phyloP scores from a whole-genome alignment of 139 green algal species.

The Chlamydomonas sp. region DNA sequence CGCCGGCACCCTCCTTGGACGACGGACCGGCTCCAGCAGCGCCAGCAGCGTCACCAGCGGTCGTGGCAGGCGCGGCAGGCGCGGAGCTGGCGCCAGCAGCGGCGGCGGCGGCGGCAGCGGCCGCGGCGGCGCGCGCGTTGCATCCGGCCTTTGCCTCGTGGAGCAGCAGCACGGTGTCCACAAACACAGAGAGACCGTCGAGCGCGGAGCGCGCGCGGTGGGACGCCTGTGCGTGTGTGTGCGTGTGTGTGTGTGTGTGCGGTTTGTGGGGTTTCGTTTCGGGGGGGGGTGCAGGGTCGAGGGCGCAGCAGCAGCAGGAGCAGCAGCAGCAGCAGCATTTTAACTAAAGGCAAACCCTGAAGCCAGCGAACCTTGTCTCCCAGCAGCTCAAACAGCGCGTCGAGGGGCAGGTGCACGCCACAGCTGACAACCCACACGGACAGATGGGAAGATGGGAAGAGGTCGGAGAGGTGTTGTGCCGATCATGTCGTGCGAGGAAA shows the following conservation, averaged over 20 bases:
- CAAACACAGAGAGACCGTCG: conserved; percentile 62
- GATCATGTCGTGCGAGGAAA: too few species aligned
- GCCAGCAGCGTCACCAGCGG: background rate
- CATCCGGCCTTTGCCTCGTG: too few species aligned
- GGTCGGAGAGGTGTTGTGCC: background rate
- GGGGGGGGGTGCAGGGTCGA: background rate
- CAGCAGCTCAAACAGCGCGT: too few species aligned
- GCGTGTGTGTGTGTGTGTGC: conserved; percentile 7
- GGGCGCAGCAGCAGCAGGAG: background rate
- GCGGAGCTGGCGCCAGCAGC: background rate
- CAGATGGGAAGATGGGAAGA: background rate
- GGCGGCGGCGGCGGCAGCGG: background rate
- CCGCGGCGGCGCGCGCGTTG: conserved; percentile 11
- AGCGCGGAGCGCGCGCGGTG: conserved; percentile 36
- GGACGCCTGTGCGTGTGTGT: background rate
- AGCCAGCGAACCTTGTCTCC: too few species aligned
- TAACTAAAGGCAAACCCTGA: too few species aligned
- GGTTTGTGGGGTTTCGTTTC: background rate
- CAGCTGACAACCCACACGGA: too few species aligned
- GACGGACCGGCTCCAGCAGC: background rate
- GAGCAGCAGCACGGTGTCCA: conserved; percentile 64
- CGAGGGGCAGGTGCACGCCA: too few species aligned
- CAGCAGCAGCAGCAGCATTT: too few species aligned
- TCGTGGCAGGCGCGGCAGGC: background rate
- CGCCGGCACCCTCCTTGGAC: background rate